These are phyloP conservation scores for Penicillium odoratum DNA, from an alignment of 495 filamentous ascomycete species.

Conservation along the genomic window DNA sequence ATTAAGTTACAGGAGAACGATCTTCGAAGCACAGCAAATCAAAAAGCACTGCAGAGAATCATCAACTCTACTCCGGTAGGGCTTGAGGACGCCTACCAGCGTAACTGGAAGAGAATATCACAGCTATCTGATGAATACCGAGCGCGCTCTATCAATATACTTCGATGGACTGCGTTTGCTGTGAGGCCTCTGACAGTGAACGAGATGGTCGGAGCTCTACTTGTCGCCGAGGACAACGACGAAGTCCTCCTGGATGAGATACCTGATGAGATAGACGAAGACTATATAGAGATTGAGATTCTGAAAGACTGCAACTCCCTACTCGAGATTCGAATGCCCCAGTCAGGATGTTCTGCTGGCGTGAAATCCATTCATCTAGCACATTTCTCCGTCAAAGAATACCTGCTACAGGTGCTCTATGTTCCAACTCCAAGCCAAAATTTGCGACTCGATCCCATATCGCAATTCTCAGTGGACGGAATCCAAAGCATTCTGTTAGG, in stretches of 20 bases:
- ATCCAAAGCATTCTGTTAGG: not conserved
- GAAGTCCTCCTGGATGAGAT: not conserved
- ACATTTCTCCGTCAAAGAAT: slow-evolving; percentile 13
- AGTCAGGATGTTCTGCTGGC: not conserved
- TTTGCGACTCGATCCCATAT: not conserved
- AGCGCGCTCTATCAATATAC: not conserved
- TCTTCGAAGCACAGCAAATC: not conserved
- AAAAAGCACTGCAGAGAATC: not conserved
- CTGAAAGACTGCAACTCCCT: not conserved
- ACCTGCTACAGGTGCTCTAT: not conserved
- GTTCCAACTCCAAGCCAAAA: not conserved
- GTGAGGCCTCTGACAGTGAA: slow-evolving; percentile 5
- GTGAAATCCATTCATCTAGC: slow-evolving; percentile 7
- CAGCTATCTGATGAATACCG: not conserved
- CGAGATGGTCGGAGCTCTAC: slow-evolving; percentile 1
- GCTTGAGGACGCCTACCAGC: slow-evolving; percentile 3
- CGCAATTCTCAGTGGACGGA: not conserved
- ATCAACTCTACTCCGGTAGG: not conserved
- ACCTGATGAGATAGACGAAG: slow-evolving; percentile 4
- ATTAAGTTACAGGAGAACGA: not conserved
- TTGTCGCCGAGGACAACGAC: not conserved
- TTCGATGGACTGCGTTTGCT: slow-evolving; percentile 9
- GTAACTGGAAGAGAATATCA: slow-evolving; percentile 1
- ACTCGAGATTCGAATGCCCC: not conserved
- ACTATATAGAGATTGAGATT: slow-evolving; percentile 1